phyloP scores from a whole-genome alignment of 1,139 yeast genomes.

The Yamadazyma dushanensis region DNA sequence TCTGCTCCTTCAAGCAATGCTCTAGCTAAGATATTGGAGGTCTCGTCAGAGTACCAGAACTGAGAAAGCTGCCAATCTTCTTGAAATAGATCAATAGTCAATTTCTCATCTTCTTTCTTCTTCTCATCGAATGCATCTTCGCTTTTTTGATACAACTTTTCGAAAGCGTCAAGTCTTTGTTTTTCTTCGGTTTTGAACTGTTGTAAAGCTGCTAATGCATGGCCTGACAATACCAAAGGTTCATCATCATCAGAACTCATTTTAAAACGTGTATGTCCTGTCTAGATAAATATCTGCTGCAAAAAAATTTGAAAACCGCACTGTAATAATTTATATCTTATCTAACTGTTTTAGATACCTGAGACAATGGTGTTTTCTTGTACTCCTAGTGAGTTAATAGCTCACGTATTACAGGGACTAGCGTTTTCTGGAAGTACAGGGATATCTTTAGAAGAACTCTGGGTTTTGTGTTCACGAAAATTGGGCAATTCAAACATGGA shows the following conservation, averaged over 20 bases:
- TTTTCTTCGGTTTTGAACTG: constrained; percentile 72
- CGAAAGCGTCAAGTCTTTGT: constrained; percentile 59
- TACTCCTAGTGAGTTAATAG: constrained; percentile 31
- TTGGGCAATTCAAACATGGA: constrained; percentile 25
- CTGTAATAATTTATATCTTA: too few species aligned
- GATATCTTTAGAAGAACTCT: constrained; percentile 27
- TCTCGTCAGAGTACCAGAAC: constrained; percentile 79
- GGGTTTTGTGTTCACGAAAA: constrained; percentile 26
- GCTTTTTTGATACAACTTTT: constrained; percentile 55
- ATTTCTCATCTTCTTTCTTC: constrained; percentile 17
- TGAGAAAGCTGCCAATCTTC: constrained; percentile 96
- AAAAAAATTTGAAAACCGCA: not conserved
- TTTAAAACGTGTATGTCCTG: constrained; percentile 14
- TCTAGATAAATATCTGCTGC: not conserved
- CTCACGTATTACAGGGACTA: constrained; percentile 27
- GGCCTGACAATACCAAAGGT: constrained; percentile 54
- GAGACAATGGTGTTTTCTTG: constrained; percentile 17
- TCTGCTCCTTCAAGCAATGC: constrained; percentile 78
- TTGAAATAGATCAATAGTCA: constrained; percentile 64
- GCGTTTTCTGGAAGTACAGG: constrained; percentile 42
- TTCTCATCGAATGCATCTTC: constrained; percentile 48
- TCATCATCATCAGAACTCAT: constrained; percentile 32
- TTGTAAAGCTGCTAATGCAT: constrained; percentile 74
- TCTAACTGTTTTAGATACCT: too few species aligned
- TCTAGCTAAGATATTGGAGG: constrained; percentile 66